These are phyloP conservation scores for Tulasnella sp. DNA, from an alignment of 768 basidiomycete genomes.

Conservation along the genomic window DNA sequence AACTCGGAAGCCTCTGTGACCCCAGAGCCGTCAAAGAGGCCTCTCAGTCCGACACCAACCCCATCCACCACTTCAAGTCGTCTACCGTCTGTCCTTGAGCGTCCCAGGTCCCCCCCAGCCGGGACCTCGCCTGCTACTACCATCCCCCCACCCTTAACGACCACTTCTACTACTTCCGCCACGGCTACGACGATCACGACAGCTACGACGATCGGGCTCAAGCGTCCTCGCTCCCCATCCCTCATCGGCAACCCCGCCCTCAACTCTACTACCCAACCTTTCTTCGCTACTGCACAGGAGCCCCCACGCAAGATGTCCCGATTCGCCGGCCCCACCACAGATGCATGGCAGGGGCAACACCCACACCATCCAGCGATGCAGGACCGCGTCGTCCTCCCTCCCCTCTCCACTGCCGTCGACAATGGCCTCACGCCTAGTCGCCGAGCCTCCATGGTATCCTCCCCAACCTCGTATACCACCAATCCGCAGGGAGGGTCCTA, in stretches of 20 bases:
- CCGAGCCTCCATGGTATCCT: background rate
- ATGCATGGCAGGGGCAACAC: conserved; percentile 21
- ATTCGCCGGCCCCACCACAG: background rate
- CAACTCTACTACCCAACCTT: background rate
- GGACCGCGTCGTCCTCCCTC: conserved; percentile 25
- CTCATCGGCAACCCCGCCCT: conserved; percentile 7
- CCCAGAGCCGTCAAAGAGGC: conserved; percentile 14
- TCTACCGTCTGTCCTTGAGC: background rate
- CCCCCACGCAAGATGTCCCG: conserved; percentile 26
- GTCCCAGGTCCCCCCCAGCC: background rate
- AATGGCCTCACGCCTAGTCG: conserved; percentile 20
- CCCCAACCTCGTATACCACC: conserved; percentile 6
- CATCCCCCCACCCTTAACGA: conserved; percentile 18
- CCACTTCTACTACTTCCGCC: conserved; percentile 15
- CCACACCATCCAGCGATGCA: conserved; percentile 16
- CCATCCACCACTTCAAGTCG: conserved; percentile 8
- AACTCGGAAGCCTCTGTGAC: conserved; percentile 12
- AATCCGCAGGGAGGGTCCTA: background rate
- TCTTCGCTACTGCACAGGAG: conserved; percentile 11
- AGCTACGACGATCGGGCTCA: conserved; percentile 10
- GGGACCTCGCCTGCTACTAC: conserved; percentile 19
- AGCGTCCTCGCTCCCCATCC: conserved; percentile 19
- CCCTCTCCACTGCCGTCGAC: conserved; percentile 25
- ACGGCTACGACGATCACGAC: conserved; percentile 8
- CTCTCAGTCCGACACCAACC: conserved; percentile 1